Percentiles rank a stretch among this genome's conserved stretches.
Conservation (phyloP, 179 eudicot genomes). For the Carnegiea gigantea region DNA sequence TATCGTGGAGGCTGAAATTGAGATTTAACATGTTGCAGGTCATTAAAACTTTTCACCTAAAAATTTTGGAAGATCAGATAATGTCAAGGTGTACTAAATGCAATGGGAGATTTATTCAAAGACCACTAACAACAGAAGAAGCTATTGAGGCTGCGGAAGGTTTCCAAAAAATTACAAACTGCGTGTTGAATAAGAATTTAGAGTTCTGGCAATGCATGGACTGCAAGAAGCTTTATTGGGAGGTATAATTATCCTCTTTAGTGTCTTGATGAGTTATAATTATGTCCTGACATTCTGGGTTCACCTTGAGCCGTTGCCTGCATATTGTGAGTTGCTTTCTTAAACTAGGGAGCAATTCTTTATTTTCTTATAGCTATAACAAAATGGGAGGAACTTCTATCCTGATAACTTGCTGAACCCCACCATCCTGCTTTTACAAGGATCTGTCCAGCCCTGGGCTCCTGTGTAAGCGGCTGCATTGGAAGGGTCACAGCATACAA, state of each 20-base stretch:
- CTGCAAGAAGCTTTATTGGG: constrained; percentile 94
- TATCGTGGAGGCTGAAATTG: constrained; percentile 15
- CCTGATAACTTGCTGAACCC: constrained; percentile 2
- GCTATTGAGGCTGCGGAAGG: constrained; percentile 93
- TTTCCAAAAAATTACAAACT: constrained; percentile 86
- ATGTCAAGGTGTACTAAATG: constrained; percentile 99
- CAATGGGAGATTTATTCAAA: constrained; percentile 83
- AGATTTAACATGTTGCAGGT: constrained; percentile 46
- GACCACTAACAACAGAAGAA: constrained; percentile 82
- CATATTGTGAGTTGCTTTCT: neutral
- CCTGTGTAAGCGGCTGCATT: too few species aligned
- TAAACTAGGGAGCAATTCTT: too few species aligned
- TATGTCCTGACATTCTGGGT: neutral
- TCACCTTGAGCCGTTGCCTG: neutral
- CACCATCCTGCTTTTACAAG: neutral
- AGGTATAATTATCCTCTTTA: constrained; percentile 48
- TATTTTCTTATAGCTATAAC: too few species aligned
- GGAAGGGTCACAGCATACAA: too few species aligned
- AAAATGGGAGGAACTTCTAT: too few species aligned
- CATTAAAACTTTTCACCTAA: constrained; percentile 70
- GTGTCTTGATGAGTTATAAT: neutral
- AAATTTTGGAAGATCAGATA: constrained; percentile 69
- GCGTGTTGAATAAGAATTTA: constrained; percentile 70
- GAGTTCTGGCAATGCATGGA: constrained; percentile 98
- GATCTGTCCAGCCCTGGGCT: too few species aligned